Percentiles rank a stretch among this genome's conserved stretches.
These are phyloP conservation scores for Daldinia childiae DNA, from an alignment of 495 filamentous ascomycete species.

Conservation along the genomic window DNA sequence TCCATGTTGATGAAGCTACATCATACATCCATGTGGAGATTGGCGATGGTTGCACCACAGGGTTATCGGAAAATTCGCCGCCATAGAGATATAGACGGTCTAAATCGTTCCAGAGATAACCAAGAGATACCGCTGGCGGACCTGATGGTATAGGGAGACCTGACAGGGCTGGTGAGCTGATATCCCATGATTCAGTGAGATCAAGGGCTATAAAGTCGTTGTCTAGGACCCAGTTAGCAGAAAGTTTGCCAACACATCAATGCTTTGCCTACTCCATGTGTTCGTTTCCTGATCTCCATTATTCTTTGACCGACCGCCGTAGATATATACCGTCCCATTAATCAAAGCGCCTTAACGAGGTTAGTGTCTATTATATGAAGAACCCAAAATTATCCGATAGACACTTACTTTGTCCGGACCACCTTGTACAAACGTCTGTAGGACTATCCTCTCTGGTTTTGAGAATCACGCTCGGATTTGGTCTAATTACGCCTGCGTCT, in stretches of 20 bases:
- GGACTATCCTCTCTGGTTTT: constrained; percentile 55
- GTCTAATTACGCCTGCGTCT: constrained; percentile 55
- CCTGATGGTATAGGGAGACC: constrained; percentile 72
- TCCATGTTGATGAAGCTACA: constrained; percentile 67
- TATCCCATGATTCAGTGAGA: constrained; percentile 72
- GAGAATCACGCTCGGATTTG: constrained; percentile 20
- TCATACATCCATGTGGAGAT: constrained; percentile 74
- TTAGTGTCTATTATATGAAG: constrained; percentile 17
- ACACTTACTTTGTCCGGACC: constrained; percentile 70
- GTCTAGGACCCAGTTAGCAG: constrained; percentile 55
- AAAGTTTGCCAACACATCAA: too few species aligned
- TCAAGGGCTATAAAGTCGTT: constrained; percentile 75
- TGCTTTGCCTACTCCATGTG: constrained; percentile 68
- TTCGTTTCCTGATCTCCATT: constrained; percentile 61
- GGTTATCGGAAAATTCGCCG: constrained; percentile 72
- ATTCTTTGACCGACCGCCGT: constrained; percentile 70
- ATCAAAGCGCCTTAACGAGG: constrained; percentile 59
- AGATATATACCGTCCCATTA: constrained; percentile 79
- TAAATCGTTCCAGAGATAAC: constrained; percentile 76
- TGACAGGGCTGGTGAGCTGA: constrained; percentile 65
- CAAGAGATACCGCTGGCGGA: constrained; percentile 73
- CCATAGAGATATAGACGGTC: constrained; percentile 76
- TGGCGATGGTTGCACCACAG: constrained; percentile 59
- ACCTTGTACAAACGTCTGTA: constrained; percentile 70
- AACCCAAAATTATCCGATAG: neutral